Base-by-base conservation (phyloP, 495 filamentous ascomycete genomes). In the Hypoxylon rickii region DNA sequence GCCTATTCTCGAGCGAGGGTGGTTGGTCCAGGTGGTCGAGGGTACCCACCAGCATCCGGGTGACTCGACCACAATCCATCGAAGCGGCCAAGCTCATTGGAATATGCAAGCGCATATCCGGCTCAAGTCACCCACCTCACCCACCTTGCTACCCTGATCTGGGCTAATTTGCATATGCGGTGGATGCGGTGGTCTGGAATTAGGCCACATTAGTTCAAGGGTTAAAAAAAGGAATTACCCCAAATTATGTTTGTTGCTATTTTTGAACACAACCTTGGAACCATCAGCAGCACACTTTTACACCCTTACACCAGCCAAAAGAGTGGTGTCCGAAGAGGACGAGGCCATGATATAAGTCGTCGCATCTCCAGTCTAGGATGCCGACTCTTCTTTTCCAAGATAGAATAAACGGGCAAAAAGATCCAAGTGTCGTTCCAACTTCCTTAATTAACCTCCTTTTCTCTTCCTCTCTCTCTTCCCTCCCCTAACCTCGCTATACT, bases 291-390 rank as follows among this genome's bases (percentile, higher is more conserved):
- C n/a, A n/a, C n/a, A n/a, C n/a, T n/a, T n/a, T n/a, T n/a, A n/a
- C n/a, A n/a, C n/a, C n/a, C 24, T 29, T 29, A 29, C 24, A 29
- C 24, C 24, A 29, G 10, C 24, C 10, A 29, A 10, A 29, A 65
- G 55, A 49, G 58, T 62, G 58, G 58, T 62, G 65, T 45, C 51
- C 49, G 52, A 57, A 44, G 62, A 54, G 53, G 52, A 52, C 51
- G 26, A 64, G 67, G 67, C 70, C 66, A 70, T 61, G 65, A 76
- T 79, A 78, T 79, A 78, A 78, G 74, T 70, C 73, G 74, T 76
- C 68, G 70, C 73, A 72, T 66, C 45, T 68, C 66, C 64, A 63
- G 71, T 67, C 69, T 69, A 68, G 49, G 20, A 41, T 22, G 21
- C 58, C 47, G 58, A 40, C 53, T 67, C 44, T 56, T 64, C 4